Base-by-base conservation (phyloP, 2,329 filamentous ascomycete species). In the Calonectria montana region DNA sequence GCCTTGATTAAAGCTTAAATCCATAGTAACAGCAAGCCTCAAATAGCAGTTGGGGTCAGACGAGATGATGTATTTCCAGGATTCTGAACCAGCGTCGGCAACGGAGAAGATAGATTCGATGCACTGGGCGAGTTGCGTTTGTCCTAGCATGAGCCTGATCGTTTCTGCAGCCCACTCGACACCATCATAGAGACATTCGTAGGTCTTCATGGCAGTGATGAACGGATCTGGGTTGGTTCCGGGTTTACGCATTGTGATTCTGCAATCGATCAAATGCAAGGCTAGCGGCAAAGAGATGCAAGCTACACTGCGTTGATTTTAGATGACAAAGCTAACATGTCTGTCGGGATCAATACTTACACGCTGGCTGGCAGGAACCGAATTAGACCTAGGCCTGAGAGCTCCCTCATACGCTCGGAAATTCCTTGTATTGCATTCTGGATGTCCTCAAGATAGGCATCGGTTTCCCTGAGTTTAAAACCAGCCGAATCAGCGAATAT, bases 221-320 rank as follows among this genome's bases (percentile, higher is more conserved):
- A 64, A 25, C 15, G 43, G 43, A 18, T 48, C 43, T n/a, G 61
- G 43, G 23, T 48, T 47, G n/a, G 27, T 37, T 16, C 61, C 43
- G 3, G 61, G 61, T 15, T 64, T 48, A 7, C 43, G 43, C 41
- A 43, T 48, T 3, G 43, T 47, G 21, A 57, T 57, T 18, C 61
- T 64, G 43, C 61, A 64, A 29, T 64, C 43, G n/a, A 64, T 47
- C 25, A 64, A 50, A 23, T 64, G 61, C 21, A 64, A 18, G 2
- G 61, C 61, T 3, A 64, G 43, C 16, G 61, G 61, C 1, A 64
- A 31, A n/a, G 61, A 43, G n/a, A 45, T 64, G 21, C 61, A 64
- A 2, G 61, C 39, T 25, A 64, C 61, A 15, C 61, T 64, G 21
- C 8, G 10, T 2, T 5, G 18, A 12, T n/a, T 13, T 37, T 27